Base-by-base conservation (phyloP, 345 rosid species). In the Salix dunnii region DNA sequence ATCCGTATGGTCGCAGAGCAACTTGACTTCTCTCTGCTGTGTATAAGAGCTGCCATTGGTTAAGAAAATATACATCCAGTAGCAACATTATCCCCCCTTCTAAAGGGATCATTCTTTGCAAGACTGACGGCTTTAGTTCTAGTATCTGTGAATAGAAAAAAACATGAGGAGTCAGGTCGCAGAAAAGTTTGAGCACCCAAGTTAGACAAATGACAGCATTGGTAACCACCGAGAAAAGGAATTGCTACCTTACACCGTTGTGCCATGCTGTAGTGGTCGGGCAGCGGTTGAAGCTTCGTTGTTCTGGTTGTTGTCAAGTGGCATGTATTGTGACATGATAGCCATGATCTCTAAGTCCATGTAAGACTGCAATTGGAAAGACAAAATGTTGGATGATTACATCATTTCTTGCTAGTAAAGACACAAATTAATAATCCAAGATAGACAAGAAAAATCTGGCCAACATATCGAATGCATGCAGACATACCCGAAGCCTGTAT, bases 331-430 rank as follows among this genome's bases (percentile, higher is more conserved):
- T 53, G 97, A 93, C 99, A 95, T 95, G 72, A 95, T 95, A 36
- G 94, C 85, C 99, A 93, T 90, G 78, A 95, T 95, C 90, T 95
- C 99, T 0, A 97, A 85, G 78, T 95, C 97, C 99, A 95, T 95
- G 87, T 91, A 95, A 65, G 99, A 90, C 99, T 95, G 85, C 70
- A 71, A 72, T 48, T 3, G 11, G 20, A 46, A 30, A 55, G 71
- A 65, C 46, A 53, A 63, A 77, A 35, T 4, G 69, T 40, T 62
- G 31, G 6, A 30, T 27, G 16, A 64, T 72, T 31, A 35, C n/a
- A 27, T 7, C 17, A 48, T 27, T 28, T 3, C 40, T 49, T 38
- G 5, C 7, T 3, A 49, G 38, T 25, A 36, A 68, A 68, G 71
- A 35, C 38, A 9, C 38, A 21, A 38, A 51, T 51, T 6, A 20